Evolutionary conservation across 2,329 filamentous ascomycete genomes (phyloP).

Genomic region (Annulohypoxylon truncatum): DNA sequence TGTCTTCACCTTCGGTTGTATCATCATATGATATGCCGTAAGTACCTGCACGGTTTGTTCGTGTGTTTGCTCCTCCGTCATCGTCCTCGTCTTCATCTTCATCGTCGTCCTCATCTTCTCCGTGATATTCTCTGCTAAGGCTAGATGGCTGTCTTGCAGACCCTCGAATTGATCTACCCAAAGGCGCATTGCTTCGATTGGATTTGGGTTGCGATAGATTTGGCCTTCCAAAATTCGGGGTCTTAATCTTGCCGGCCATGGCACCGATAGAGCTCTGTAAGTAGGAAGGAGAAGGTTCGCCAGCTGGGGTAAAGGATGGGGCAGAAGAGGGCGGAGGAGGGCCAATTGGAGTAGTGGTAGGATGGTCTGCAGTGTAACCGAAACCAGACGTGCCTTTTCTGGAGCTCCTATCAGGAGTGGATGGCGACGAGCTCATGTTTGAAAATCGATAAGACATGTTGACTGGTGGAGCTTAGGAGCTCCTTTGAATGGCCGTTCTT

Average conservation of each 20-base stretch:
- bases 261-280: constrained; percentile 66
- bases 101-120: constrained; percentile 51
- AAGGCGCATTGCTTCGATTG: constrained; percentile 55
- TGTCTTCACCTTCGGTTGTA: constrained; percentile 55
- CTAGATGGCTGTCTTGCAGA: constrained; percentile 61
- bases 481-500: constrained; percentile 22
- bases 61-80: constrained; percentile 53
- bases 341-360: constrained; percentile 65
- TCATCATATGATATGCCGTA: constrained; percentile 51
- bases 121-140: constrained; percentile 60
- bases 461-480: constrained; percentile 29
- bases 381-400: constrained; percentile 52
- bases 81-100: constrained; percentile 56
- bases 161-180: constrained; percentile 62
- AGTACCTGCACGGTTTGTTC: constrained; percentile 45
- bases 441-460: constrained; percentile 54
- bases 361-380: constrained; percentile 56
- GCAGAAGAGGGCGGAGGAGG: constrained; percentile 62
- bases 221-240: constrained; percentile 55
- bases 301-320: constrained; percentile 66
- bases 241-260: constrained; percentile 54
- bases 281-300: constrained; percentile 66
- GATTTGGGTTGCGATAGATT: constrained; percentile 47
- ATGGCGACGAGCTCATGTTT: constrained; percentile 59
- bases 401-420: constrained; percentile 61